phyloP scores from a whole-genome alignment of 2,329 filamentous ascomycete species.

The Teratosphaeriaceae sp. region DNA sequence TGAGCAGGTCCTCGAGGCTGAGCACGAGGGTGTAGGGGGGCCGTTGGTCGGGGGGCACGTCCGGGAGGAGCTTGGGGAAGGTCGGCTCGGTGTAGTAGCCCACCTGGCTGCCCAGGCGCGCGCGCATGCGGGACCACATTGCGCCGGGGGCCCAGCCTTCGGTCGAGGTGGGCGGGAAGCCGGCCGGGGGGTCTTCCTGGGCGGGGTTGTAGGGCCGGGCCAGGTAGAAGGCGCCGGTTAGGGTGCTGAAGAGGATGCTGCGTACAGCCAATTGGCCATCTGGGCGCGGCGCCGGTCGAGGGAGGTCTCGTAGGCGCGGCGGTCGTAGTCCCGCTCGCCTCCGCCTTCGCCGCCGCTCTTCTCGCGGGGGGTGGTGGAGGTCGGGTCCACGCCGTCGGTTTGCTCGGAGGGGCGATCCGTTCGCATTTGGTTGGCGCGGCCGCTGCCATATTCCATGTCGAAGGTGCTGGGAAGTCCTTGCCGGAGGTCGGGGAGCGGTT shows the following conservation, averaged over 20 bases:
- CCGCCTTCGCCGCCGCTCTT: slow-evolving; percentile 18
- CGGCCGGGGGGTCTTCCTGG: slow-evolving; percentile 58
- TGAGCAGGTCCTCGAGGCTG: slow-evolving; percentile 85
- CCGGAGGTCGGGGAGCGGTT: slow-evolving; percentile 82
- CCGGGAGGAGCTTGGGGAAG: slow-evolving; percentile 86
- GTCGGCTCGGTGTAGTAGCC: slow-evolving; percentile 95
- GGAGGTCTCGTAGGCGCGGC: slow-evolving; percentile 82
- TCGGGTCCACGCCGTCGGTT: slow-evolving; percentile 24
- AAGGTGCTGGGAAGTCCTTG: slow-evolving; percentile 90
- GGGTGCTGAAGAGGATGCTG: slow-evolving; percentile 50
- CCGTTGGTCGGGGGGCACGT: slow-evolving; percentile 68
- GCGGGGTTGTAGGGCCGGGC: slow-evolving; percentile 77
- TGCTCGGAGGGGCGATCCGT: slow-evolving; percentile 23
- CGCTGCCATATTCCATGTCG: slow-evolving; percentile 61
- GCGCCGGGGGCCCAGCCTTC: slow-evolving; percentile 69
- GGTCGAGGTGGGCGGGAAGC: slow-evolving; percentile 57
- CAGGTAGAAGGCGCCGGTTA: slow-evolving; percentile 63
- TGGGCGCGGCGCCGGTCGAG: slow-evolving; percentile 73
- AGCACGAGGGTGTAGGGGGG: slow-evolving; percentile 90
- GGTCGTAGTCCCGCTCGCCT: slow-evolving; percentile 57
- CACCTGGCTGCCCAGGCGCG: slow-evolving; percentile 67
- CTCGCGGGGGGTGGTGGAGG: slow-evolving; percentile 29
- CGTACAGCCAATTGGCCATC: slow-evolving; percentile 69
- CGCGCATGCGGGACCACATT: slow-evolving; percentile 75
- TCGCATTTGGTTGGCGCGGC: no score